Evolutionary conservation across 1,284 basidiomycete genomes (phyloP), one percentile per base, ranked within the genome.

Genomic region (Cryptococcus neoformans): DNA sequence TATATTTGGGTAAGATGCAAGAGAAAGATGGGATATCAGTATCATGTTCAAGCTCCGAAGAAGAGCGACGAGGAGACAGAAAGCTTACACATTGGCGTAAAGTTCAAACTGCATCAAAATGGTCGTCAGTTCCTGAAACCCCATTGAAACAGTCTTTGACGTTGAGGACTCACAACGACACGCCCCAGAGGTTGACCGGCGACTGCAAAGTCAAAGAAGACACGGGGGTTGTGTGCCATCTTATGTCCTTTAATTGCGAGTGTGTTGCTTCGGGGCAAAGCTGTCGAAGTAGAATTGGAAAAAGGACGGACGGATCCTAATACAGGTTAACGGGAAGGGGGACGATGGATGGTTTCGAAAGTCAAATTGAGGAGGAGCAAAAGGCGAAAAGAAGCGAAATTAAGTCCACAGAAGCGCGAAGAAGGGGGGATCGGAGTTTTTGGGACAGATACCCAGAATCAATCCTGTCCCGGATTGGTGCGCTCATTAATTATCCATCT

Each of bases 141-240:
- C 28, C 28, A 3, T 28, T 38, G 14, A 3, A 17, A 9, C 8
- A 14, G n/a, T 36, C 10, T 9, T 8, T n/a, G 16, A 4, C 12
- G 38, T 14, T 16, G 42, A 21, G 6, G 34, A 72, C 71, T 65
- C 56, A 65, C 62, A 16, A 87, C 83, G 64, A 97, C 81, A 53
- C 88, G 83, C 0, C 89, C 90, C 0, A 81, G 69, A 0, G 80
- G 68, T 9, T 77, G 49, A 49, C 77, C 80, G 63, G 80, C 80
- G 70, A 92, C 85, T 4, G 80, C 64, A 70, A 96, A 83, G 73
- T 95, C 89, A 72, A 96, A 90, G 69, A 82, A 84, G 35, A 80
- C 80, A 54, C 82, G 67, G 0, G 82, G 81, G 45, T 68, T 64
- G 16, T 64, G 45, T 47, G 61, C 44, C 62, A 59, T 65, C 35